Base-by-base conservation (phyloP, 164 flowering plant species). In the Liquidambar formosana region DNA sequence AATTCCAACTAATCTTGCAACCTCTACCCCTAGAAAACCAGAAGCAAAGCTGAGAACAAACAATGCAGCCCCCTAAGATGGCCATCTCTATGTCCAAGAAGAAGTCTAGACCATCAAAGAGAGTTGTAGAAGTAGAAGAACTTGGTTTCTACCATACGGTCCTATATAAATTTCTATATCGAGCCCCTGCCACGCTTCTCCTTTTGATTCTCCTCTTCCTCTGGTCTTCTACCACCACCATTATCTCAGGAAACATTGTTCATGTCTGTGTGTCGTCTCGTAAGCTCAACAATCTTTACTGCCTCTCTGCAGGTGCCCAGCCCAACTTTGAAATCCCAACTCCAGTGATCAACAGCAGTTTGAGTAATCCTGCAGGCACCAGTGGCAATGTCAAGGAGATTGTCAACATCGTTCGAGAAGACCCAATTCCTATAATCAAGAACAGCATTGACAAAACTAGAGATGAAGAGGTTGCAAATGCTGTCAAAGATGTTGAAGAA, bases 251-350 rank as follows among this genome's bases (percentile, higher is more conserved):
- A 8, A 79, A 86, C 18, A 72, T 87, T 60, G 80, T 90, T 54
- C 95, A 86, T 68, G 71, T 90, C 26, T 89, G 97, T 41, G 64
- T 88, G 16, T 85, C 93, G 1, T 86, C 93, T 0, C 75, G 92
- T 12, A 89, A 83, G 76, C 93, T 92, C 78, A 82, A 67, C 78
- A 77, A 82, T 64, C 86, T 83, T 45, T 89, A 88, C 58, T 89
- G 94, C 70, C 79, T 89, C 63, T 82, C 89, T 3, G 93, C 93
- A 1, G 89, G 90, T 12, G 49, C 90, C 12, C 85, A 81, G 4
- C 84, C 86, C 8, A 76, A 76, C 44, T 73, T 78, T 45, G 61
- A 79, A 0, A 25, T 81, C 65, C 84, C 83, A 10, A 22, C 75
- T 63, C 70, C 83, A 5, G 19, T 11, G 2, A 19, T 25, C 49